These are phyloP conservation scores for Stemphylium lycopersici DNA, from an alignment of 2,329 filamentous ascomycete species.

Conservation along the genomic window DNA sequence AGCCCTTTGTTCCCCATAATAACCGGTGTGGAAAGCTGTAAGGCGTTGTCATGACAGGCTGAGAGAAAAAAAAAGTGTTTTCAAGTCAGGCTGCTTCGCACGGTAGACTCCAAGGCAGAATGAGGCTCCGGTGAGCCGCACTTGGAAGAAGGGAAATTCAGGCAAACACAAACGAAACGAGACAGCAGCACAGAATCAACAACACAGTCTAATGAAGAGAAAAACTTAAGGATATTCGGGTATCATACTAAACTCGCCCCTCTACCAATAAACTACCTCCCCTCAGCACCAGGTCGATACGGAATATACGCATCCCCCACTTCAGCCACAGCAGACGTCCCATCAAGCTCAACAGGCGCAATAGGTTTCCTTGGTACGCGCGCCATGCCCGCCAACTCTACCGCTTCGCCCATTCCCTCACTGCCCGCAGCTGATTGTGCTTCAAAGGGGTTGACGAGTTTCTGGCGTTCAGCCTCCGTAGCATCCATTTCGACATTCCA, in stretches of 20 bases:
- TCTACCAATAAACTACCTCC: background rate
- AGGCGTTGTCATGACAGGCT: too few relatives aligned
- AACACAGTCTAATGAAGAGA: too few relatives aligned
- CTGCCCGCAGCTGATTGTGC: background rate
- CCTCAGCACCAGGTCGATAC: conserved; percentile 11
- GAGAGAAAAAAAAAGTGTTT: too few relatives aligned
- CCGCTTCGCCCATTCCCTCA: background rate
- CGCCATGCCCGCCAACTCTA: conserved; percentile 22
- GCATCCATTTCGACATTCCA: conserved; percentile 34
- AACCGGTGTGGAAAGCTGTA: too few relatives aligned
- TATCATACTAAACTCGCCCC: background rate
- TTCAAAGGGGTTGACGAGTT: background rate
- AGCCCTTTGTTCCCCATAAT: too few relatives aligned
- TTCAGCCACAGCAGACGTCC: conserved; percentile 15
- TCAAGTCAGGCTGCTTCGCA: too few relatives aligned
- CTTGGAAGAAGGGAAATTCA: too few relatives aligned
- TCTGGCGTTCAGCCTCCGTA: conserved; percentile 18
- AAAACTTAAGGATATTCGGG: too few relatives aligned
- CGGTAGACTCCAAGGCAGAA: too few relatives aligned
- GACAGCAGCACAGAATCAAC: too few relatives aligned
- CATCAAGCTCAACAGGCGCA: conserved; percentile 27
- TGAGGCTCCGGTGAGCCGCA: too few relatives aligned
- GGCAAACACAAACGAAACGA: too few relatives aligned
- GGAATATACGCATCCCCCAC: conserved; percentile 21
- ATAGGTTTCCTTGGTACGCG: conserved; percentile 26